These are phyloP conservation scores for Juglanconis sp. DNA, from an alignment of 2,329 filamentous ascomycete species.

Conservation along the genomic window DNA sequence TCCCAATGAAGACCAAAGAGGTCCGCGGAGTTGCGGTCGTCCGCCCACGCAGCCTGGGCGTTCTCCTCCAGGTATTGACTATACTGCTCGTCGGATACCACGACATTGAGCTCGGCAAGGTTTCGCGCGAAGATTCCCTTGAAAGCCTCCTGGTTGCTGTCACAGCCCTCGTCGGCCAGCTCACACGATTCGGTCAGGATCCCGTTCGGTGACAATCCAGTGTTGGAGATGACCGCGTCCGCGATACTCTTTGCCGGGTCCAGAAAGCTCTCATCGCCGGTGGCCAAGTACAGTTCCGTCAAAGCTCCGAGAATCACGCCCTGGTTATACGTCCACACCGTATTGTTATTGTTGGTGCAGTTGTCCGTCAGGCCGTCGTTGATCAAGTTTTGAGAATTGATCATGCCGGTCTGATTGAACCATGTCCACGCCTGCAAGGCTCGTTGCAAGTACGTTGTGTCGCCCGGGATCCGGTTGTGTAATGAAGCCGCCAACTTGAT, in stretches of 20 bases:
- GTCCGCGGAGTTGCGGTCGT: slow-evolving; percentile 13
- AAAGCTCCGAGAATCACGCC: slow-evolving; percentile 55
- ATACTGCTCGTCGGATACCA: slow-evolving; percentile 20
- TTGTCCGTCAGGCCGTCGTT: slow-evolving; percentile 49
- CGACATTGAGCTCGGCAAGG: slow-evolving; percentile 52
- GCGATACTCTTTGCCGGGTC: slow-evolving; percentile 46
- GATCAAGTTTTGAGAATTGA: slow-evolving; percentile 47
- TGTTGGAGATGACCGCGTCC: slow-evolving; percentile 43
- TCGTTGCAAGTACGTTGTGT: slow-evolving; percentile 41
- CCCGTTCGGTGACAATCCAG: slow-evolving; percentile 37
- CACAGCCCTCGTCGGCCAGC: slow-evolving; percentile 37
- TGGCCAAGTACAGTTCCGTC: slow-evolving; percentile 48
- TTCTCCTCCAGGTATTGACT: slow-evolving; percentile 21
- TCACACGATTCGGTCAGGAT: slow-evolving; percentile 51
- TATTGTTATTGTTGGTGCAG: slow-evolving; percentile 50
- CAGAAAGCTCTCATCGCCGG: slow-evolving; percentile 39
- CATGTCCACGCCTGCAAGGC: slow-evolving; percentile 51
- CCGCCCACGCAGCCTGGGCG: slow-evolving; percentile 19
- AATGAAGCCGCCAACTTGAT: slow-evolving; percentile 51
- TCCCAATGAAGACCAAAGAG: slow-evolving; percentile 25
- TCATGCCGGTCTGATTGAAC: slow-evolving; percentile 49
- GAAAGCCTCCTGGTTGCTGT: slow-evolving; percentile 57
- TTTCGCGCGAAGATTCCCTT: slow-evolving; percentile 70
- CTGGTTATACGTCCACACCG: slow-evolving; percentile 56
- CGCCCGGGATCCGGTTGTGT: slow-evolving; percentile 42